phyloP scores from a whole-genome alignment of 202 grass and related monocot genomes.

The Panicum hallii region DNA sequence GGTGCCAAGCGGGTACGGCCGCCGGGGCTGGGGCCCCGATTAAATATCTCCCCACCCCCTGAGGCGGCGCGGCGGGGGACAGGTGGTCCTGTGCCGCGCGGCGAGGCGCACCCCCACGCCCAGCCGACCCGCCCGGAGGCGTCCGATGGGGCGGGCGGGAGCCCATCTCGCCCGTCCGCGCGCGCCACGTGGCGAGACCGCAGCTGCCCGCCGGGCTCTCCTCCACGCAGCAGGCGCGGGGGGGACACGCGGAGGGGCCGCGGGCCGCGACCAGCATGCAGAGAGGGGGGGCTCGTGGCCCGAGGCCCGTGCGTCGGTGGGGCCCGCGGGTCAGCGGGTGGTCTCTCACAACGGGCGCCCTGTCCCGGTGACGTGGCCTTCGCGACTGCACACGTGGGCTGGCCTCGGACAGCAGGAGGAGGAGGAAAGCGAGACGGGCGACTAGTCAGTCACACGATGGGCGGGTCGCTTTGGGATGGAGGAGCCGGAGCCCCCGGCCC shows the following conservation, averaged over 20 bases:
- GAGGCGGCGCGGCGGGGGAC: slow-evolving; percentile 35
- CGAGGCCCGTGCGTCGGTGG: neutral
- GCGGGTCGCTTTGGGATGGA: too few species aligned
- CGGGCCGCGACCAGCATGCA: slow-evolving; percentile 51
- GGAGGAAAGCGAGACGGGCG: too few species aligned
- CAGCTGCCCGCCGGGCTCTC: neutral
- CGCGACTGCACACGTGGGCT: slow-evolving; percentile 34
- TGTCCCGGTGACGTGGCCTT: slow-evolving; percentile 30
- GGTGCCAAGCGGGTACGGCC: neutral
- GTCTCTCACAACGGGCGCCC: neutral
- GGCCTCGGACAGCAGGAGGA: too few species aligned
- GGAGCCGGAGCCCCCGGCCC: too few species aligned
- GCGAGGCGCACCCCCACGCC: too few species aligned
- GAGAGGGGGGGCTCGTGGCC: neutral
- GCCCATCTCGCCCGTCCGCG: slow-evolving; percentile 35
- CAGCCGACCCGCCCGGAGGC: neutral
- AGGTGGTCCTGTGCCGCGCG: slow-evolving; percentile 19
- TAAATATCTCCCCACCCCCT: slow-evolving; percentile 6
- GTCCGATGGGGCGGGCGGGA: neutral
- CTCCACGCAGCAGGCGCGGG: slow-evolving; percentile 45
- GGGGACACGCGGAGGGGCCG: slow-evolving; percentile 53
- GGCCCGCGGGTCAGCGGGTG: neutral
- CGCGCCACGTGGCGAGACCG: slow-evolving; percentile 44
- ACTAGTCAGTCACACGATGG: too few species aligned
- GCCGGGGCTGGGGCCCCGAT: neutral